These are phyloP conservation scores for Trichoderma koningii DNA, from an alignment of 2,329 filamentous ascomycete genomes.

Conservation along the genomic window DNA sequence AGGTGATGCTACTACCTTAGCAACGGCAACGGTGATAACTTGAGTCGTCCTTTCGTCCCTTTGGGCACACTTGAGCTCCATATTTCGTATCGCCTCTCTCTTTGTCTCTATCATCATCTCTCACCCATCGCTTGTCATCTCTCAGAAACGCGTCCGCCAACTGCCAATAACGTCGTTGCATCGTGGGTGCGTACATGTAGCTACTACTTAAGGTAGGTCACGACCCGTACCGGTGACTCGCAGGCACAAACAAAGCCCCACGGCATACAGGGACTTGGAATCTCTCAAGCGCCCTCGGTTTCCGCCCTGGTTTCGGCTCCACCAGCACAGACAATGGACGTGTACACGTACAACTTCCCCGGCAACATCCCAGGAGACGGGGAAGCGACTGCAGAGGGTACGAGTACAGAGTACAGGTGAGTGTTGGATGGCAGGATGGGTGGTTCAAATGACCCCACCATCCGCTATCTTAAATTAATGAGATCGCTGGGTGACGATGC, in stretches of 20 bases:
- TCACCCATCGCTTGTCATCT: conserved; percentile 22
- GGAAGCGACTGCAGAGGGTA: too few species aligned
- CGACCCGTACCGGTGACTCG: conserved; percentile 3
- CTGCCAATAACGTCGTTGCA: conserved; percentile 6
- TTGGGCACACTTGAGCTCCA: not conserved
- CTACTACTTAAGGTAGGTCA: too few species aligned
- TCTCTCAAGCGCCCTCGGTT: conserved; percentile 2
- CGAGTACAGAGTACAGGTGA: not conserved
- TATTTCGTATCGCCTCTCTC: conserved; percentile 5
- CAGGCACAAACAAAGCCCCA: not conserved
- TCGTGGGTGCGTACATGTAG: too few species aligned
- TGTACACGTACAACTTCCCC: not conserved
- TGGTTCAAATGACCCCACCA: conserved; percentile 12
- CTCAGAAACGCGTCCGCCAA: conserved; percentile 20
- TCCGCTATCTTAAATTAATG: conserved; percentile 6
- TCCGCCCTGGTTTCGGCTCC: conserved; percentile 5
- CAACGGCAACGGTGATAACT: not conserved
- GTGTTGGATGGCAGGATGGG: not conserved
- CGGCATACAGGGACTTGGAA: not conserved
- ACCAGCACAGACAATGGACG: conserved; percentile 2
- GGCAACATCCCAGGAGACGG: too few species aligned
- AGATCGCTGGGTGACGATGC: conserved; percentile 15
- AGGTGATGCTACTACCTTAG: not conserved
- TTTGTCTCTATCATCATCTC: not conserved
- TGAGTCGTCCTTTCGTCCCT: not conserved